phyloP scores from a whole-genome alignment of 805 yeast species.

The Zygosaccharomyces rouxii region DNA sequence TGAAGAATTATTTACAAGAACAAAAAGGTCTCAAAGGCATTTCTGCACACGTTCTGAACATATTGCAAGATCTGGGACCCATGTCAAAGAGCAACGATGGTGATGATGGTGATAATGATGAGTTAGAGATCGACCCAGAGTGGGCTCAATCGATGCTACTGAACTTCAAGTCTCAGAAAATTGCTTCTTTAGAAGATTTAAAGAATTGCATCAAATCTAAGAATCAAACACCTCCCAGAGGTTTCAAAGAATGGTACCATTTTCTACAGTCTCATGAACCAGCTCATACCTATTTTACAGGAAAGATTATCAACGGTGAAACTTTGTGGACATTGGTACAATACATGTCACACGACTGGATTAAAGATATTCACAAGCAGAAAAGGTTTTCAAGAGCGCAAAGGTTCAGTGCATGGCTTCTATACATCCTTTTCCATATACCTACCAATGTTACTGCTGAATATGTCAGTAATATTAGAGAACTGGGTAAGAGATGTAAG shows the following conservation, averaged over 20 bases:
- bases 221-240: constrained; percentile 17
- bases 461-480: constrained; percentile 27
- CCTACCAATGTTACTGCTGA: constrained; percentile 25
- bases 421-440: constrained; percentile 27
- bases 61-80: constrained; percentile 15
- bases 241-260: constrained; percentile 30
- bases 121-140: constrained; percentile 23
- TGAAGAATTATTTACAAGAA: constrained; percentile 18
- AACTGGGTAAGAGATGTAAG: constrained; percentile 29
- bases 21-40: constrained; percentile 12
- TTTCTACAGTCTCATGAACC: constrained; percentile 30
- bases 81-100: constrained; percentile 1
- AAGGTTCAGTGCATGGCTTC: constrained; percentile 24
- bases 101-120: constrained; percentile 13
- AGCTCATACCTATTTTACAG: constrained; percentile 15
- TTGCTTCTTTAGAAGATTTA: constrained; percentile 13
- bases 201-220: constrained; percentile 11
- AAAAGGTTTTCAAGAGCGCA: constrained; percentile 12
- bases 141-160: constrained; percentile 19
- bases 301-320: constrained; percentile 13
- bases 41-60: constrained; percentile 14
- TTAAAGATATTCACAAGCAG: constrained; percentile 20
- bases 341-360: constrained; percentile 29
- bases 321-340: constrained; percentile 26
- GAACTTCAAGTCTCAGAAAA: constrained; percentile 12